Conservation (phyloP, 805 yeast species). For the Clavispora vitiphila region DNA sequence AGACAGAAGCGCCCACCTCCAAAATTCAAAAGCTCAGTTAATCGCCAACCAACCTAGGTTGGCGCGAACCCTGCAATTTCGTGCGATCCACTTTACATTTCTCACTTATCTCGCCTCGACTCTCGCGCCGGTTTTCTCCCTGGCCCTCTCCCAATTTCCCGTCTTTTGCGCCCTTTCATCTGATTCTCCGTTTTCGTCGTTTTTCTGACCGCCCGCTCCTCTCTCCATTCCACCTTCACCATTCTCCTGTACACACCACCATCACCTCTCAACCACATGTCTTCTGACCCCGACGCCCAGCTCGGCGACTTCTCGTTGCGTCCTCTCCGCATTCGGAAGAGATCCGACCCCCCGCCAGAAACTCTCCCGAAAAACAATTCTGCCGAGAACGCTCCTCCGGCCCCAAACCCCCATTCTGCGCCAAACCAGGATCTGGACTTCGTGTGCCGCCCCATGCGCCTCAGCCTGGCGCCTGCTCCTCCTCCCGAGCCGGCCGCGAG, state of each 20-base stretch:
- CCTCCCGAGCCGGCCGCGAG: slow-evolving; percentile 8
- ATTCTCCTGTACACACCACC: neutral
- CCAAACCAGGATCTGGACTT: slow-evolving; percentile 20
- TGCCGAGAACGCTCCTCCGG: neutral
- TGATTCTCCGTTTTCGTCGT: too few species aligned
- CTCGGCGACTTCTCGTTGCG: slow-evolving; percentile 7
- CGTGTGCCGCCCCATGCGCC: slow-evolving; percentile 35
- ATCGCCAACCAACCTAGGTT: too few species aligned
- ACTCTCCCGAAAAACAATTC: neutral
- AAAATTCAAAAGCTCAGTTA: too few species aligned
- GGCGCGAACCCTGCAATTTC: too few species aligned
- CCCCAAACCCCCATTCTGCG: neutral
- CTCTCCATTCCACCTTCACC: neutral
- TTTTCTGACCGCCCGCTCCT: too few species aligned
- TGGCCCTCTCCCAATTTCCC: too few species aligned
- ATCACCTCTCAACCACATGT: neutral
- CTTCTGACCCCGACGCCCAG: neutral
- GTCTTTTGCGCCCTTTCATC: neutral
- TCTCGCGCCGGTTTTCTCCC: too few species aligned
- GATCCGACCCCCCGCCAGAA: slow-evolving; percentile 2
- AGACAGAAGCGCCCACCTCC: too few species aligned
- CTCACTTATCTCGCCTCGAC: too few species aligned
- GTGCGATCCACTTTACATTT: too few species aligned
- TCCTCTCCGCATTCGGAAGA: slow-evolving; percentile 14
- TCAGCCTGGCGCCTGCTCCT: slow-evolving; percentile 5